A percentile compares a stretch with the other conserved stretches of the same genome.
Conservation (phyloP, 2,329 filamentous ascomycete species). For the Leptosphaerulina australis region DNA sequence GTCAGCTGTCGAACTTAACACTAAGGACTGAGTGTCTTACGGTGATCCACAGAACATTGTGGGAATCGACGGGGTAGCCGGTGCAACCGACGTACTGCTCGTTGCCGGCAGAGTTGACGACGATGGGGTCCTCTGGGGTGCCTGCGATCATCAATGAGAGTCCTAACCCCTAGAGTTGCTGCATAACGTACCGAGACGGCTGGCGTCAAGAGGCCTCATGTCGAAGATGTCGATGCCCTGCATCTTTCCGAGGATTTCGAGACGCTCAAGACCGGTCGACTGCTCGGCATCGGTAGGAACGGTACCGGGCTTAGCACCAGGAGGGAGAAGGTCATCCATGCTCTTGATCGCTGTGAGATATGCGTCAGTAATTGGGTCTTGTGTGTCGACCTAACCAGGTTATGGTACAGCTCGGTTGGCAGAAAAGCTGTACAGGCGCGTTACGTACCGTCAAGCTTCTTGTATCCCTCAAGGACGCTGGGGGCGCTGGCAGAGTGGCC, state of each 20-base stretch:
- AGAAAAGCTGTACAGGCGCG: constrained; percentile 20
- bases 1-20: constrained; percentile 6
- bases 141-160: constrained; percentile 57
- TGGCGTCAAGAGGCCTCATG: constrained; percentile 94
- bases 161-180: too few species aligned
- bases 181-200: constrained; percentile 71
- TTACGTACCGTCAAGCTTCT: constrained; percentile 54
- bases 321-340: constrained; percentile 81
- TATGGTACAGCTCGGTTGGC: constrained; percentile 17
- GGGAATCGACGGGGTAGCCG: constrained; percentile 88
- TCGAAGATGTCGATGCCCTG: constrained; percentile 98
- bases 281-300: constrained; percentile 95
- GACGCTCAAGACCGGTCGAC: constrained; percentile 94
- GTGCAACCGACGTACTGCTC: constrained; percentile 99
- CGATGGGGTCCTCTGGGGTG: constrained; percentile 83
- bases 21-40: constrained; percentile 59
- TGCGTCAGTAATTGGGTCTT: constrained; percentile 36
- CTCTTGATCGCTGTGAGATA: constrained; percentile 76
- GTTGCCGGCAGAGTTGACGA: constrained; percentile 88
- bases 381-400: not conserved
- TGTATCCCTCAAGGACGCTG: constrained; percentile 45
- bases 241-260: constrained; percentile 99
- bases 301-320: constrained; percentile 80
- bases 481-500: constrained; percentile 35
- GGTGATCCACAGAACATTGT: constrained; percentile 87